Evolutionary conservation across 495 filamentous ascomycete species (phyloP).

Genomic region (Lindgomyces ingoldianus): DNA sequence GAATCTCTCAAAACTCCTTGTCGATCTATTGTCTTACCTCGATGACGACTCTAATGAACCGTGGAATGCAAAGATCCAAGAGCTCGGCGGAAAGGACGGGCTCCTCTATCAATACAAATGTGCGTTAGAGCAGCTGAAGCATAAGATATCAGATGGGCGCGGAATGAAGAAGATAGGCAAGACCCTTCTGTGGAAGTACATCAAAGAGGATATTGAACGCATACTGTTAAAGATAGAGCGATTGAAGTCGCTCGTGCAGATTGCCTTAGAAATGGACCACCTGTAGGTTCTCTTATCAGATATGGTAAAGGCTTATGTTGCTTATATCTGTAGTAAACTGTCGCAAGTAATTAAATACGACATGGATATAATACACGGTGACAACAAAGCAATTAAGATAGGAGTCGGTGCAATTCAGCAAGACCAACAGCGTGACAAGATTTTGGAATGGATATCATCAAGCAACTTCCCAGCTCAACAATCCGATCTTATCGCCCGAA

Average conservation of each 20-base stretch:
- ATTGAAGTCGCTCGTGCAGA: constrained; percentile 35
- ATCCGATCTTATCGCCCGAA: constrained; percentile 39
- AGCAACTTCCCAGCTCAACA: constrained; percentile 38
- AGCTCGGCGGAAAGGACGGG: constrained; percentile 32
- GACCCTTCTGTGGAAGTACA: constrained; percentile 42
- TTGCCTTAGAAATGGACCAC: constrained; percentile 41
- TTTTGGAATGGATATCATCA: constrained; percentile 25
- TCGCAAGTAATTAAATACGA: constrained; percentile 14
- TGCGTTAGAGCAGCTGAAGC: constrained; percentile 34
- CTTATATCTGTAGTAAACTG: constrained; percentile 11
- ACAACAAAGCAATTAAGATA: neutral
- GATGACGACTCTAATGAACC: constrained; percentile 32
- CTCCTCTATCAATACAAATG: constrained; percentile 38
- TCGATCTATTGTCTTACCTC: constrained; percentile 29
- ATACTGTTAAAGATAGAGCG: constrained; percentile 41
- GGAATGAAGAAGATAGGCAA: constrained; percentile 26
- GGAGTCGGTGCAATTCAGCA: constrained; percentile 1
- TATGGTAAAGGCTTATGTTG: neutral
- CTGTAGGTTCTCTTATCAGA: constrained; percentile 32
- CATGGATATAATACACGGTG: neutral
- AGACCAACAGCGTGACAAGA: neutral
- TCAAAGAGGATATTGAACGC: constrained; percentile 36
- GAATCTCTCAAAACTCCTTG: constrained; percentile 38
- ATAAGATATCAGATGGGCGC: constrained; percentile 24
- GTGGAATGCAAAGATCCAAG: constrained; percentile 30